Evolutionary conservation across 2,329 filamentous ascomycete species (phyloP).

Genomic region (Fusarium vanettenii): DNA sequence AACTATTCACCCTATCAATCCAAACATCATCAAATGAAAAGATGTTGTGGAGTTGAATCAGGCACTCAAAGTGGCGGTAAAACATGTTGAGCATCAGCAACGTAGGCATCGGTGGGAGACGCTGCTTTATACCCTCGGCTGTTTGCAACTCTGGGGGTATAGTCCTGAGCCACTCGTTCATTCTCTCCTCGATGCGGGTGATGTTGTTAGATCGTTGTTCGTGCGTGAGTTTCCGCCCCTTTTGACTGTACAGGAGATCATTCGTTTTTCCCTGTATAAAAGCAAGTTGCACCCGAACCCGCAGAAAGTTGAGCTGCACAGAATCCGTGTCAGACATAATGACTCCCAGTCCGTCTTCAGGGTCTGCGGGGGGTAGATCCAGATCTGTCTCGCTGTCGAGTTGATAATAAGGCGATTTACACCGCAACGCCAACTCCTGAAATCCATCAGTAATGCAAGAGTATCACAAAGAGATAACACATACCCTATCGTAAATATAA

Average conservation of each 20-base stretch:
- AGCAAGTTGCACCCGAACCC: slow-evolving; percentile 25
- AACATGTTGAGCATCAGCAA: slow-evolving; percentile 21
- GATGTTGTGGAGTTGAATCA: slow-evolving; percentile 26
- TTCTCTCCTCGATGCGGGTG: slow-evolving; percentile 9
- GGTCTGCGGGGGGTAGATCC: slow-evolving; percentile 26
- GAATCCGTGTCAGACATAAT: slow-evolving; percentile 5
- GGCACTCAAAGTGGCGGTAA: slow-evolving; percentile 31
- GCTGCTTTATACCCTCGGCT: background rate
- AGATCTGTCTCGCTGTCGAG: slow-evolving; percentile 52
- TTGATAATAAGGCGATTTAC: slow-evolving; percentile 49
- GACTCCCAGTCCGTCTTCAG: slow-evolving; percentile 23
- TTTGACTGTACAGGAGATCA: slow-evolving; percentile 30
- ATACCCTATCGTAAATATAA: slow-evolving; percentile 48
- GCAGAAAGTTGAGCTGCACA: slow-evolving; percentile 26
- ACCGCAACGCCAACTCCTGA: slow-evolving; percentile 50
- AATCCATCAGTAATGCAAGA: background rate
- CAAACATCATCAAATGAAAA: slow-evolving; percentile 35
- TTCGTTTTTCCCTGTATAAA: slow-evolving; percentile 35
- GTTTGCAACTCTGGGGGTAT: slow-evolving; percentile 20
- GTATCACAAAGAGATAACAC: background rate
- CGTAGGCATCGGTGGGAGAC: background rate
- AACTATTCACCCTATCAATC: slow-evolving; percentile 25
- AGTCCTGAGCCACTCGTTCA: slow-evolving; percentile 21
- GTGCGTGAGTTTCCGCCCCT: background rate
- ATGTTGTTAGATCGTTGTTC: background rate